phyloP scores from a whole-genome alignment of 2,329 filamentous ascomycete species.

The Alternaria sp. region DNA sequence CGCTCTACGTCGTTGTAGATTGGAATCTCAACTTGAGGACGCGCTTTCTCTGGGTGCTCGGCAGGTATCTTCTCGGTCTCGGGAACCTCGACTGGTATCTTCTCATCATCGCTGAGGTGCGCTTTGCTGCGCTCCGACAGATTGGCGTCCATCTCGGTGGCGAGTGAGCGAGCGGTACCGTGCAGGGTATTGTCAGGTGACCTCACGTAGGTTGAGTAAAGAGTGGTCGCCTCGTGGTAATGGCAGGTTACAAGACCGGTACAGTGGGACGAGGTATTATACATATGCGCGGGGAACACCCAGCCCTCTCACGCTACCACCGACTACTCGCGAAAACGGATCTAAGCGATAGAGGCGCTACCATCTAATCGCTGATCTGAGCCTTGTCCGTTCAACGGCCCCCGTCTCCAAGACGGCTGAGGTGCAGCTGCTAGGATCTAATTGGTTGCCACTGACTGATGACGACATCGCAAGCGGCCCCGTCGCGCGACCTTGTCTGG shows the following conservation, averaged over 20 bases:
- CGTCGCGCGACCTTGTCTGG: no score
- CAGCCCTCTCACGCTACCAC: constrained; percentile 10
- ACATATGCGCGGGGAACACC: constrained; percentile 15
- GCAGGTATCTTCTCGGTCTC: constrained; percentile 9
- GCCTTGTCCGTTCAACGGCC: constrained; percentile 15
- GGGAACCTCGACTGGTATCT: neutral
- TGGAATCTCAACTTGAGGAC: constrained; percentile 30
- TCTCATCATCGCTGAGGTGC: constrained; percentile 4
- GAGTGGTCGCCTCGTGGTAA: constrained; percentile 6
- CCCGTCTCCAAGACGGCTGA: constrained; percentile 21
- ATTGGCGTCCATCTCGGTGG: constrained; percentile 14
- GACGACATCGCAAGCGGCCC: constrained; percentile 11
- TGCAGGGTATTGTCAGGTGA: constrained; percentile 13
- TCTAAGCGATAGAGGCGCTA: constrained; percentile 26
- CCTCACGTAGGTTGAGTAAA: constrained; percentile 10
- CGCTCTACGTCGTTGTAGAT: constrained; percentile 40
- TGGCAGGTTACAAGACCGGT: constrained; percentile 4
- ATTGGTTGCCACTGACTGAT: constrained; percentile 12
- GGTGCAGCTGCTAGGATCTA: constrained; percentile 1
- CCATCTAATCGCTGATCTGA: constrained; percentile 17
- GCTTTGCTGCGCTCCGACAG: neutral
- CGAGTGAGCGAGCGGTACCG: neutral
- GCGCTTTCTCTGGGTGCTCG: constrained; percentile 8
- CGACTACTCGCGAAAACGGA: constrained; percentile 23
- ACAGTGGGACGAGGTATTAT: constrained; percentile 21